A percentile compares a stretch with the other conserved stretches of the same genome.
Conservation (phyloP, 2,329 filamentous ascomycete species). For the Penicillium hesseltinei region DNA sequence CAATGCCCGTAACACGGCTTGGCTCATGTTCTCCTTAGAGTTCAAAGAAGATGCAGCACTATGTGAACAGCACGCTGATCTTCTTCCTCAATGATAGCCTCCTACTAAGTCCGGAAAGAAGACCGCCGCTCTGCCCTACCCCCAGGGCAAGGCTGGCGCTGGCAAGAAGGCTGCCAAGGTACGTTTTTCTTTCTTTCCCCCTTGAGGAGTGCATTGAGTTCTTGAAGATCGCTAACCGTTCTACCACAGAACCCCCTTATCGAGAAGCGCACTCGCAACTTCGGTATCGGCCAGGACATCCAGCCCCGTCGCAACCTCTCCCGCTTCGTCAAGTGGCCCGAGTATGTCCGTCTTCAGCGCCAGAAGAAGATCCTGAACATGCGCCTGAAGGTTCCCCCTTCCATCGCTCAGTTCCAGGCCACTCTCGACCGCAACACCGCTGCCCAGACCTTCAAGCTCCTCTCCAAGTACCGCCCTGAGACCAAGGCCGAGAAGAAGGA, state of each 20-base stretch:
- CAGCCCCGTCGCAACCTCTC: constrained; percentile 93
- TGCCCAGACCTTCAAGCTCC: constrained; percentile 95
- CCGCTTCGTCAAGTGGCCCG: constrained; percentile 99
- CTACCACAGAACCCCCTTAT: constrained; percentile 85
- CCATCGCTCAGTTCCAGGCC: constrained; percentile 96
- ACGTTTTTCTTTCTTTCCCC: constrained; percentile 44
- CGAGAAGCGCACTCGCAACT: constrained; percentile 98
- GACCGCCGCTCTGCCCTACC: constrained; percentile 94
- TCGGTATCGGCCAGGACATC: constrained; percentile 97
- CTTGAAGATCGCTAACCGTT: constrained; percentile 14
- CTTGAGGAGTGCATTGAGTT: constrained; percentile 5
- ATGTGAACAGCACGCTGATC: constrained; percentile 81
- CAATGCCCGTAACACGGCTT: constrained; percentile 53
- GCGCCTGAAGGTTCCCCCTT: constrained; percentile 96
- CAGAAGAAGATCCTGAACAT: constrained; percentile 94
- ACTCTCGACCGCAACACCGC: constrained; percentile 96
- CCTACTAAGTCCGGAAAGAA: constrained; percentile 91
- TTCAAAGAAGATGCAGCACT: constrained; percentile 74
- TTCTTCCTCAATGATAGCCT: constrained; percentile 99
- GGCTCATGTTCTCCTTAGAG: constrained; percentile 74
- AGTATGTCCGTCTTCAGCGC: constrained; percentile 98
- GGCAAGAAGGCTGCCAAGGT: constrained; percentile 97
- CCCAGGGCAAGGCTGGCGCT: constrained; percentile 80
- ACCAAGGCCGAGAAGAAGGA: constrained; percentile 99
- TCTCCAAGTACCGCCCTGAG: constrained; percentile 99